These are phyloP conservation scores for Backusella australiensis DNA, from an alignment of 192 early-diverging fungal species.

Conservation along the genomic window DNA sequence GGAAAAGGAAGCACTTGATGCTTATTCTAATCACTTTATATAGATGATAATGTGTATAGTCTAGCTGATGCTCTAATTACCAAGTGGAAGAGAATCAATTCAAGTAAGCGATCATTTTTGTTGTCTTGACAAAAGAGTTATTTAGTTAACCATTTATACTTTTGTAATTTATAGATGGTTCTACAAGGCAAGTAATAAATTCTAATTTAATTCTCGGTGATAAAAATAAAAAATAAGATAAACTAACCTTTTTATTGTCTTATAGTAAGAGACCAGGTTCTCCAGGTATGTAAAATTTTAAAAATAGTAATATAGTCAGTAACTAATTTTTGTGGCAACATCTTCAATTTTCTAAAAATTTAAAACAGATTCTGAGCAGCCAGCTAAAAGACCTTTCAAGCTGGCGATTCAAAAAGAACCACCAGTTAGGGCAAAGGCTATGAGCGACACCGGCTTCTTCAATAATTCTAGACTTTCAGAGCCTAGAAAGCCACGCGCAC, in stretches of 20 bases:
- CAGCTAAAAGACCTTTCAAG: background rate
- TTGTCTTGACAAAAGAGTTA: background rate
- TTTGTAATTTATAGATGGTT: background rate
- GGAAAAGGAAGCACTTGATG: background rate
- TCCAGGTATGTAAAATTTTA: background rate
- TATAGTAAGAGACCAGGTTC: background rate
- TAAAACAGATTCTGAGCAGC: background rate
- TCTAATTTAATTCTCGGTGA: background rate
- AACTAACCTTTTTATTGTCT: background rate
- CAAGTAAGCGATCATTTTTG: background rate
- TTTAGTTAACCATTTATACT: background rate
- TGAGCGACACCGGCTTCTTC: background rate
- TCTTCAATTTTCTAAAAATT: background rate
- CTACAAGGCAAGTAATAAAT: background rate
- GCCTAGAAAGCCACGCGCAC: background rate
- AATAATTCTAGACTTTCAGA: background rate
- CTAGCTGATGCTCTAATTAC: background rate
- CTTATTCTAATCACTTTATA: background rate
- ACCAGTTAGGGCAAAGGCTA: background rate
- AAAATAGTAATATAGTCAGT: background rate
- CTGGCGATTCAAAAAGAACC: conserved; percentile 13
- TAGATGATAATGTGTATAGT: background rate
- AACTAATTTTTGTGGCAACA: background rate
- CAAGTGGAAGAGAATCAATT: background rate
- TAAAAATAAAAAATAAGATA: background rate